Evolutionary conservation across 352 stramenopile species (phyloP), one percentile per base, ranked within the genome.

Genomic region (Globisporangium ultimum): DNA sequence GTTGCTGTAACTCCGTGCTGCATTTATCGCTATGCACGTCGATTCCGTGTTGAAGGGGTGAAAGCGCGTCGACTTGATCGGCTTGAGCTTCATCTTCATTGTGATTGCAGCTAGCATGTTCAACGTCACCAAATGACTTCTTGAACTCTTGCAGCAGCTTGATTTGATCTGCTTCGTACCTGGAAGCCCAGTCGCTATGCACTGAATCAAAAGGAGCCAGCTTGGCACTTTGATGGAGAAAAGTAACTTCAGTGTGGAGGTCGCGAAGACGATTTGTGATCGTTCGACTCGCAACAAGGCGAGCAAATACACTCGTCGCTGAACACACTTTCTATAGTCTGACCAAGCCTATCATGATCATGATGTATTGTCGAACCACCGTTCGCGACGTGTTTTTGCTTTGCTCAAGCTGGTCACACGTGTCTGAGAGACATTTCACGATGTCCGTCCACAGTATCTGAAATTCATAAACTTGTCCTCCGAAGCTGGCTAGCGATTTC

Each of bases 201-300:
- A 32, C 6, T 1, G 20, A 32, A 14, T 6, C 12, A 4, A 56
- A n/a, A n/a, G n/a, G 3, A 21, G 34, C n/a, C 24, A 2, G 5
- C 24, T 32, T 5, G 28, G 32, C n/a, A n/a, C n/a, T 18, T 7
- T 12, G 38, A 20, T 57, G 18, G 2, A 57, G 24, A 20, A 57
- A 56, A 10, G 50, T n/a, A 8, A 48, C 4, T 18, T 57, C 51
- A 5, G 51, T 42, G 40, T 58, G 53, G 15, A 41, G 9, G 18
- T 51, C 53, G 3, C 21, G 53, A 3, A 58, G 20, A 21, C 46
- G 22, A 10, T 5, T 40, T 11, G 22, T 15, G 2, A 58, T 28
- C 5, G 3, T n/a, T 14, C 22, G 18, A 20, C 41, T 51, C 14
- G 53, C 53, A 11, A 32, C 41, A 11, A 58, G 53, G 20, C 53